Conservation (phyloP, 495 filamentous ascomycete genomes). For the Hypoxylon intermedium region DNA sequence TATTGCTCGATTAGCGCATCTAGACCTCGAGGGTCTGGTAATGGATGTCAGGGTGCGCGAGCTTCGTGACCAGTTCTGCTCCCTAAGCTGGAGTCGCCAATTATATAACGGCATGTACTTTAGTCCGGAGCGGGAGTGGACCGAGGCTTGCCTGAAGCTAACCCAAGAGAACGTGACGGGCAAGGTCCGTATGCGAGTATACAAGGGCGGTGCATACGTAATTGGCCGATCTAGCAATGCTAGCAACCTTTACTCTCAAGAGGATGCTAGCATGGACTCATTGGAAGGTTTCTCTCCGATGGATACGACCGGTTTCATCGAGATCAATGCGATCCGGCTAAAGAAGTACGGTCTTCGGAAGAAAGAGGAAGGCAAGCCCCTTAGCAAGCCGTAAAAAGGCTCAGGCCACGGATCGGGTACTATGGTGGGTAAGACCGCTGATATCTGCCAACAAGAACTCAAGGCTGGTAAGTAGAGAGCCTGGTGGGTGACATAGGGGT, state of each 20-base stretch:
- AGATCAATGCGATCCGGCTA: conserved; percentile 80
- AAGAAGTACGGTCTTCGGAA: conserved; percentile 86
- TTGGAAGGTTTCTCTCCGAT: conserved; percentile 79
- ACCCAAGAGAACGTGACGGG: conserved; percentile 67
- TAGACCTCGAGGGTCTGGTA: conserved; percentile 84
- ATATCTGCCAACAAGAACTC: conserved; percentile 24
- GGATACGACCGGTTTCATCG: conserved; percentile 74
- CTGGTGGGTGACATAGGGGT: not conserved
- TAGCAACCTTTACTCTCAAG: conserved; percentile 84
- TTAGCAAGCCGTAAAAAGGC: conserved; percentile 44
- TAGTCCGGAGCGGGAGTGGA: conserved; percentile 69
- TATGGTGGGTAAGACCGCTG: conserved; percentile 26
- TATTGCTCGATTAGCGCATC: conserved; percentile 75
- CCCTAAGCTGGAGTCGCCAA: conserved; percentile 73
- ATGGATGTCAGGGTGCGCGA: conserved; percentile 84
- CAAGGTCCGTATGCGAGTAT: conserved; percentile 67
- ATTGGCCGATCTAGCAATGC: conserved; percentile 78
- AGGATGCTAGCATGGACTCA: conserved; percentile 86
- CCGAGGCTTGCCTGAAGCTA: conserved; percentile 72
- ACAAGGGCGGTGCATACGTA: conserved; percentile 78
- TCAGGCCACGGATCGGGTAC: no score
- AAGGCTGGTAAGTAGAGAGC: conserved; percentile 18
- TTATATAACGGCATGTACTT: conserved; percentile 85
- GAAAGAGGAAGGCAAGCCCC: conserved; percentile 64
- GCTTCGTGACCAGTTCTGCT: conserved; percentile 84